phyloP scores from a whole-genome alignment of 139 green algal genomes.

The Ettlia oleoabundans region DNA sequence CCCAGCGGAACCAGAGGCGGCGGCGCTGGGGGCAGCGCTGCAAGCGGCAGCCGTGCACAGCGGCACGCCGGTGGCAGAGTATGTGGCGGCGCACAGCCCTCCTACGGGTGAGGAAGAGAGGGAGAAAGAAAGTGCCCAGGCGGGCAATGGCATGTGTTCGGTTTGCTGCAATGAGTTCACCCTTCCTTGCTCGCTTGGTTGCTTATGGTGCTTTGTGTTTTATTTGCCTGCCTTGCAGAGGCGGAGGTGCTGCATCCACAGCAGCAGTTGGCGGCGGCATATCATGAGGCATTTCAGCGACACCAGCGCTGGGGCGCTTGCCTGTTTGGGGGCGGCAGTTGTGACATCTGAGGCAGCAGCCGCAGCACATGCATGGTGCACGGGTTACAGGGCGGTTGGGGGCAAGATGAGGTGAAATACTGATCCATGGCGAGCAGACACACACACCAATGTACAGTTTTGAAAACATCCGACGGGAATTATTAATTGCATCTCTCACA shows the following conservation, averaged over 20 bases:
- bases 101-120: constrained; percentile 43
- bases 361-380: background rate
- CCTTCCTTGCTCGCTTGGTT: too few species aligned
- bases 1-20: constrained; percentile 79
- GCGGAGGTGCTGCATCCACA: background rate
- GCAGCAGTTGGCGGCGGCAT: constrained; percentile 28
- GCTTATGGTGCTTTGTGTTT: background rate
- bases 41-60: constrained; percentile 79
- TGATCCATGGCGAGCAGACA: too few species aligned
- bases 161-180: background rate
- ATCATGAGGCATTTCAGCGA: constrained; percentile 61
- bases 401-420: too few species aligned
- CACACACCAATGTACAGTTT: too few species aligned
- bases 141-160: too few species aligned
- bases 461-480: too few species aligned
- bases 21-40: constrained; percentile 84
- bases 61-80: constrained; percentile 58
- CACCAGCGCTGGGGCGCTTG: constrained; percentile 31
- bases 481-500: too few species aligned
- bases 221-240: background rate
- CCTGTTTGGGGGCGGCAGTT: constrained; percentile 39
- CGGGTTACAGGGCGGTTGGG: too few species aligned
- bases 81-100: constrained; percentile 61
- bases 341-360: background rate
- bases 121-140: too few species aligned